phyloP scores from a whole-genome alignment of 169 alveolate genomes.

The Eimeria acervulina region DNA sequence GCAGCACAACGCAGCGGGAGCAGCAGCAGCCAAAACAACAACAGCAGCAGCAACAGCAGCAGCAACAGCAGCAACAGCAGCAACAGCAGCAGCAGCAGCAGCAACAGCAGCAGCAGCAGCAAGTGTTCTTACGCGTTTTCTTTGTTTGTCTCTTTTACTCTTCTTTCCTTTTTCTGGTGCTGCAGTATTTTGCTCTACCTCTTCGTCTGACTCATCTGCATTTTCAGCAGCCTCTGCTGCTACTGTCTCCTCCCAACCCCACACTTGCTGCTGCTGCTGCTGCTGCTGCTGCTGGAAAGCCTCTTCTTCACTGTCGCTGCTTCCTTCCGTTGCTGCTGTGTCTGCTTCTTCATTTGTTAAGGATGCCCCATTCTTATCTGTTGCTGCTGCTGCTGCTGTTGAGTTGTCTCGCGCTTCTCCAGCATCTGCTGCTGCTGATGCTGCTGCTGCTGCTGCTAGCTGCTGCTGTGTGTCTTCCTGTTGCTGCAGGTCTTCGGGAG shows the following conservation, averaged over 20 bases:
- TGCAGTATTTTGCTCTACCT: background rate
- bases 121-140: background rate
- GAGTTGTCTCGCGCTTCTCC: background rate
- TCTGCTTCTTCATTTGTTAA: conserved; percentile 1
- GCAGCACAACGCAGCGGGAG: background rate
- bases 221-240: background rate
- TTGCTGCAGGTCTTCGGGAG: background rate
- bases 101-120: background rate
- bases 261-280: conserved; percentile 40
- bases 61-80: background rate
- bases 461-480: conserved; percentile 23
- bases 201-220: background rate
- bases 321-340: background rate
- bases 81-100: conserved; percentile 8
- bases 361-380: background rate
- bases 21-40: background rate
- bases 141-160: conserved; percentile 10
- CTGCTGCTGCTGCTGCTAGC: background rate
- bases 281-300: conserved; percentile 30
- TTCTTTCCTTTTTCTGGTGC: conserved; percentile 19
- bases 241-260: conserved; percentile 46
- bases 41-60: conserved; percentile 9
- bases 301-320: conserved; percentile 1
- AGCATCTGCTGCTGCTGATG: conserved; percentile 1
- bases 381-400: background rate